These are phyloP conservation scores for Arthrobotrys pseudoclavata DNA, from an alignment of 2,329 filamentous ascomycete species.

Conservation along the genomic window DNA sequence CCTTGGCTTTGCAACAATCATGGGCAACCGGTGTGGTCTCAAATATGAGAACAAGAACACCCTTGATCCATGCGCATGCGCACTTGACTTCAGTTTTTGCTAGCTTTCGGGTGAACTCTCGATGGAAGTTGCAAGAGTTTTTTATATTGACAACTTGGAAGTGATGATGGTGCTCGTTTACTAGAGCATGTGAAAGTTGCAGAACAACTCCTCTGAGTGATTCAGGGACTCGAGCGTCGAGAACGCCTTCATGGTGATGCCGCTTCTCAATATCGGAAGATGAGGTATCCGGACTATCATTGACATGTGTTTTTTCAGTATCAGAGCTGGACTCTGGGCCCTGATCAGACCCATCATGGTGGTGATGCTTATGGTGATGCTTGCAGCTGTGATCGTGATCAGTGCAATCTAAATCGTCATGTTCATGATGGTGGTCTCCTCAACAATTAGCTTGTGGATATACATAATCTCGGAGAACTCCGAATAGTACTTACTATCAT, in stretches of 20 bases:
- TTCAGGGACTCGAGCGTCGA: slow-evolving; percentile 2
- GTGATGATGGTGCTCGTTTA: slow-evolving; percentile 48
- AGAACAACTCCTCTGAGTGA: slow-evolving; percentile 5
- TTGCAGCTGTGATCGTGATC: slow-evolving; percentile 14
- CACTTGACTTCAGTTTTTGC: not conserved
- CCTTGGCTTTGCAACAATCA: slow-evolving; percentile 30
- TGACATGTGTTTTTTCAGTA: slow-evolving; percentile 5
- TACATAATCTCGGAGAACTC: not conserved
- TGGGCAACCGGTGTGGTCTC: slow-evolving; percentile 29
- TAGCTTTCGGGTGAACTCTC: slow-evolving; percentile 13
- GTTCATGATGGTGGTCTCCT: slow-evolving; percentile 1
- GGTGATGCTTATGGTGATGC: not conserved
- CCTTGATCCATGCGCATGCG: slow-evolving; percentile 45
- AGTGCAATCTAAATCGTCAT: not conserved
- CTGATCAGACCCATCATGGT: slow-evolving; percentile 2
- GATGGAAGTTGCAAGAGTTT: slow-evolving; percentile 34
- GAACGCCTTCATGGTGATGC: not conserved
- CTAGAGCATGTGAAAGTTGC: slow-evolving; percentile 34
- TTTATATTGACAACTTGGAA: slow-evolving; percentile 18
- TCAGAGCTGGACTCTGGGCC: not conserved
- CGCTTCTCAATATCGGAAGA: slow-evolving; percentile 2
- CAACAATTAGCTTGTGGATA: not conserved
- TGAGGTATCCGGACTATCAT: not conserved
- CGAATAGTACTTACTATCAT: slow-evolving; percentile 22
- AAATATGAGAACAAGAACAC: slow-evolving; percentile 33